Evolutionary conservation across 306 rosid species (phyloP), one percentile per base, ranked within the genome.

Genomic region (Coriaria nepalensis): DNA sequence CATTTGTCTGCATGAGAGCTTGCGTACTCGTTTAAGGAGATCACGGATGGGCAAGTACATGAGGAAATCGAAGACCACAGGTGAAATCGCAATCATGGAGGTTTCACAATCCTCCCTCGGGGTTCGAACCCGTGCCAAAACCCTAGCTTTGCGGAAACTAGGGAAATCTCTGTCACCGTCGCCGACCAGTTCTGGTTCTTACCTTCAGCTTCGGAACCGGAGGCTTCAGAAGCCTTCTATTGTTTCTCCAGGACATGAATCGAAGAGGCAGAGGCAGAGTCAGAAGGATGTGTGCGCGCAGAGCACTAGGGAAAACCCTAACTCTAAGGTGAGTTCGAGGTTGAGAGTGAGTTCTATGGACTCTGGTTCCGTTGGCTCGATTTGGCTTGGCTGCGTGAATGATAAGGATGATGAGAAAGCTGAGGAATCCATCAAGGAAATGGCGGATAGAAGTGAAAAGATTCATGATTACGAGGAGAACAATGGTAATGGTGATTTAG

Each of bases 91-190:
- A 0, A 68, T 79, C 0, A 68, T 81, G 72, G 95, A 90, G 53
- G 74, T 80, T 32, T 54, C 87, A 0, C 82, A 74, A 33, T 45
- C 81, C 55, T 67, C 88, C 50, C 67, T 57, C 33, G 95, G 98
- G 10, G 98, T 90, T 40, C 67, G 85, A 36, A 90, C 98, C 35
- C 83, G 98, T 5, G 95, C 98, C 50, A 82, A 78, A 73, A 81
- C 95, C 69, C 79, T 85, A 43, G 98, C 98, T 8, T 71, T 81
- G 5, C 59, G 57, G 36, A 47, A 60, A 0, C 78, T 73, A 10
- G 80, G 73, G 56, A 68, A 74, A 20, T 73, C 76, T 0, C 73
- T 61, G 38, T 5, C 69, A 10, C 47, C 62, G 4, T 37, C 73
- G 0, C 13, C 83, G 13, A 42, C 61, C 29, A 5, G 49, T 6